Conservation (phyloP, 2,329 filamentous ascomycete genomes). For the Cladorrhinum sp. region DNA sequence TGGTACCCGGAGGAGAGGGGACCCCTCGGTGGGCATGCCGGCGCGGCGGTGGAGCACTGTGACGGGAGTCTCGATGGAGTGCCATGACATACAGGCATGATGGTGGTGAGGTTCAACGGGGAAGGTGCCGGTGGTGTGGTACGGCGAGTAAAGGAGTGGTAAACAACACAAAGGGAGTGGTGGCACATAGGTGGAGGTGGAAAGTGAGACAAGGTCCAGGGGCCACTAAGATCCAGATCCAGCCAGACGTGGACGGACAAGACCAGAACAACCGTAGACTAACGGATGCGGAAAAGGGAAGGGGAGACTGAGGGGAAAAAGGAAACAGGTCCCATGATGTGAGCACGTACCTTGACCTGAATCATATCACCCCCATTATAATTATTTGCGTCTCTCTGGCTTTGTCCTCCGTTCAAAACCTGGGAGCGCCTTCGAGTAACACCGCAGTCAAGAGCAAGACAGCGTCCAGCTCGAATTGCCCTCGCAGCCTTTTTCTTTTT, state of each 20-base stretch:
- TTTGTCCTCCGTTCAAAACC: conserved; percentile 7
- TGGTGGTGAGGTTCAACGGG: conserved; percentile 11
- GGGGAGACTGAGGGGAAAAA: conserved; percentile 7
- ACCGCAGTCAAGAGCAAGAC: conserved; percentile 1
- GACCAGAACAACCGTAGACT: not conserved
- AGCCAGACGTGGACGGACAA: too few species aligned
- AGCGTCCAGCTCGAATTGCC: not conserved
- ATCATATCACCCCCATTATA: conserved; percentile 27
- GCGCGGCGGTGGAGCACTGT: conserved; percentile 17
- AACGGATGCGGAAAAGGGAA: conserved; percentile 16
- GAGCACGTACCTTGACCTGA: conserved; percentile 28
- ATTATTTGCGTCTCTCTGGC: conserved; percentile 13
- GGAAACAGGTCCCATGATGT: not conserved
- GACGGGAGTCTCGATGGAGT: conserved; percentile 19
- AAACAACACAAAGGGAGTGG: not conserved
- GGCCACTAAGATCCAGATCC: not conserved
- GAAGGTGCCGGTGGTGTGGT: not conserved
- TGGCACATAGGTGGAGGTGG: not conserved
- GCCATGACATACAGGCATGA: conserved; percentile 27
- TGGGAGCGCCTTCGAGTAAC: not conserved
- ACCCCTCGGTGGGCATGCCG: conserved; percentile 17
- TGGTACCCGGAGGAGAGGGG: conserved; percentile 16
- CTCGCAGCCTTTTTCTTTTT: not conserved
- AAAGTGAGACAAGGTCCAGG: conserved; percentile 1
- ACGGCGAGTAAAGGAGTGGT: not conserved